These are phyloP conservation scores for Mortierella sp. DNA, from an alignment of 371 early-diverging fungal genomes.

Conservation along the genomic window DNA sequence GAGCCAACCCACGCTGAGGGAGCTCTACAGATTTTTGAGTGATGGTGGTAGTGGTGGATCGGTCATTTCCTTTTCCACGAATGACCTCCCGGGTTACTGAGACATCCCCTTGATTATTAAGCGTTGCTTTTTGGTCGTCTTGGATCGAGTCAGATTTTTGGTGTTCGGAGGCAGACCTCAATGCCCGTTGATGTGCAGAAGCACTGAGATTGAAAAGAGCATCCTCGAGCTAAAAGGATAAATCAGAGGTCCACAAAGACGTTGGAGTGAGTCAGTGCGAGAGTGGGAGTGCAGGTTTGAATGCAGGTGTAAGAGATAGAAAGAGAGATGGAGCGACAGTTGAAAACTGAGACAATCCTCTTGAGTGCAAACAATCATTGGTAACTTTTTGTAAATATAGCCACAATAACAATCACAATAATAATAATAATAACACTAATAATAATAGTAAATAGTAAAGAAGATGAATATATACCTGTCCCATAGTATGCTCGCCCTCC, in stretches of 20 bases:
- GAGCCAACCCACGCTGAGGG: constrained; percentile 22
- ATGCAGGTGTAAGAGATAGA: not conserved
- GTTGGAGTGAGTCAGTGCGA: not conserved
- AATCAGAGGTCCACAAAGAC: not conserved
- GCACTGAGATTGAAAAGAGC: constrained; percentile 59
- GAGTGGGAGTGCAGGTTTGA: too few relatives aligned
- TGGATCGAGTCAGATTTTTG: constrained; percentile 7
- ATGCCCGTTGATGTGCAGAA: constrained; percentile 56
- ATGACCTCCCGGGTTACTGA: constrained; percentile 33
- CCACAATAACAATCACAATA: not conserved
- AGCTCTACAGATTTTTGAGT: constrained; percentile 40
- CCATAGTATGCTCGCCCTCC: constrained; percentile 56
- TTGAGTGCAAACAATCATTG: too few relatives aligned
- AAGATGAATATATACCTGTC: constrained; percentile 37
- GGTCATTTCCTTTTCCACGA: constrained; percentile 31
- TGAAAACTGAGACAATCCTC: not conserved
- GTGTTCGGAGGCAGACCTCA: constrained; percentile 44
- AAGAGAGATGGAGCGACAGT: not conserved
- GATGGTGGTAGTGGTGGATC: constrained; percentile 38
- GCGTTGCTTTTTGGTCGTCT: constrained; percentile 15
- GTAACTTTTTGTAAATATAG: not conserved
- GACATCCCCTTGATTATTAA: constrained; percentile 21
- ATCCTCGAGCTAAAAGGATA: constrained; percentile 51
- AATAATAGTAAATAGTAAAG: not conserved
- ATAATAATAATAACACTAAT: not conserved